These are phyloP conservation scores for Diversispora eburnea DNA, from an alignment of 192 early-diverging fungal species.

Conservation along the genomic window DNA sequence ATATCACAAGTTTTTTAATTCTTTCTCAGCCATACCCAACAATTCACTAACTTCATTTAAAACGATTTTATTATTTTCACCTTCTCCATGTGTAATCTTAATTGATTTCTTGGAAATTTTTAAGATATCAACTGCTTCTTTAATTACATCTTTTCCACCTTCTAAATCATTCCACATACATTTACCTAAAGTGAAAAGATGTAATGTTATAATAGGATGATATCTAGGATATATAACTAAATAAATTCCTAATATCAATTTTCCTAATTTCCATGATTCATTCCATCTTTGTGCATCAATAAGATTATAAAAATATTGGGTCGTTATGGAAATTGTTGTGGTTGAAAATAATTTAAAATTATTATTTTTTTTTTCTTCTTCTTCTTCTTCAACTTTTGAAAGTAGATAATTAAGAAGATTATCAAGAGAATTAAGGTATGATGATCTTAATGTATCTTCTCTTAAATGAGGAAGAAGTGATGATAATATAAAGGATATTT, in stretches of 20 bases:
- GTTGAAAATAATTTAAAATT: conserved; percentile 35
- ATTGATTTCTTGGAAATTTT: conserved; percentile 4
- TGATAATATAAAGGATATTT: neutral
- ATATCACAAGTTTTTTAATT: neutral
- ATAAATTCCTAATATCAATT: conserved; percentile 46
- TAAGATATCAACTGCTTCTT: conserved; percentile 1
- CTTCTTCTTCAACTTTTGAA: conserved; percentile 3
- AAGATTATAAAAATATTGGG: conserved; percentile 40
- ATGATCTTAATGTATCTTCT: conserved; percentile 31
- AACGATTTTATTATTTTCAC: neutral
- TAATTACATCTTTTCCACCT: conserved; percentile 6
- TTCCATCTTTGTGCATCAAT: conserved; percentile 39
- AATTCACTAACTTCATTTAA: conserved; percentile 4
- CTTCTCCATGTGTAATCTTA: conserved; percentile 4
- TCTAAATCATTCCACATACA: conserved; percentile 46
- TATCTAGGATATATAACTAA: conserved; percentile 46
- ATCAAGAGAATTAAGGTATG: conserved; percentile 29
- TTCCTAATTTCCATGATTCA: conserved; percentile 41
- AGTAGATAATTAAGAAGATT: conserved; percentile 29
- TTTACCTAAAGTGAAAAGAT: conserved; percentile 45
- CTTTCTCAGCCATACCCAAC: neutral
- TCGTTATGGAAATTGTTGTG: conserved; percentile 36
- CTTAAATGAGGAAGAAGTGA: conserved; percentile 28
- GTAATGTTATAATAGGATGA: conserved; percentile 48
- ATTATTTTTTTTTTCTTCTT: neutral